Percentiles rank a stretch among this genome's conserved stretches.
Evolutionary conservation across 2,329 filamentous ascomycete genomes (phyloP).

Genomic region (Macrophomina pseudophaseolina): DNA sequence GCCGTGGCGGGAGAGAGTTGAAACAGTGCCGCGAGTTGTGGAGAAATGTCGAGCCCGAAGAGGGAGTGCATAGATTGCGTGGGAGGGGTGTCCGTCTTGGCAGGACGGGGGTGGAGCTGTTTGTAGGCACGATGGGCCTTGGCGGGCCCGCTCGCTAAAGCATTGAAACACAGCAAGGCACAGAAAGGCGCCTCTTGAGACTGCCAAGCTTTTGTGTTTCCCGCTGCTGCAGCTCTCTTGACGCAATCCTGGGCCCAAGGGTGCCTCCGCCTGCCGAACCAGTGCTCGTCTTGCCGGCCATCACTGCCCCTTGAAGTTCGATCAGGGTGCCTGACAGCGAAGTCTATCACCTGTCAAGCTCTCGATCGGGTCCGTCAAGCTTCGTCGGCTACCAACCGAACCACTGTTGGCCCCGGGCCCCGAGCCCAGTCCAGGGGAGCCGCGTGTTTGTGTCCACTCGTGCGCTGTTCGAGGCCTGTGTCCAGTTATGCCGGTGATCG

Average conservation of each 20-base stretch:
- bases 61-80: neutral
- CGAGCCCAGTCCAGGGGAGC: neutral
- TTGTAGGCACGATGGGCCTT: neutral
- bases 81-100: neutral
- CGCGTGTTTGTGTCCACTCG: neutral
- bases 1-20: neutral
- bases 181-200: constrained; percentile 5
- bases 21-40: constrained; percentile 20
- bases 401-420: neutral
- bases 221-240: neutral
- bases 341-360: neutral
- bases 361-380: neutral
- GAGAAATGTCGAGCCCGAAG: constrained; percentile 12
- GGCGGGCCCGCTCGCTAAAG: constrained; percentile 5
- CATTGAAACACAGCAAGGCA: neutral
- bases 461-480: neutral
- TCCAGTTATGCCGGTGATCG: constrained; percentile 8
- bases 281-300: neutral
- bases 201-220: constrained; percentile 14
- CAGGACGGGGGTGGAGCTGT: constrained; percentile 9
- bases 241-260: constrained; percentile 4
- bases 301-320: neutral
- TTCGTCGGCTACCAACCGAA: neutral
- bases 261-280: neutral
- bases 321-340: neutral